Conservation (phyloP, 331 rosid species). For the Acacia concinna region DNA sequence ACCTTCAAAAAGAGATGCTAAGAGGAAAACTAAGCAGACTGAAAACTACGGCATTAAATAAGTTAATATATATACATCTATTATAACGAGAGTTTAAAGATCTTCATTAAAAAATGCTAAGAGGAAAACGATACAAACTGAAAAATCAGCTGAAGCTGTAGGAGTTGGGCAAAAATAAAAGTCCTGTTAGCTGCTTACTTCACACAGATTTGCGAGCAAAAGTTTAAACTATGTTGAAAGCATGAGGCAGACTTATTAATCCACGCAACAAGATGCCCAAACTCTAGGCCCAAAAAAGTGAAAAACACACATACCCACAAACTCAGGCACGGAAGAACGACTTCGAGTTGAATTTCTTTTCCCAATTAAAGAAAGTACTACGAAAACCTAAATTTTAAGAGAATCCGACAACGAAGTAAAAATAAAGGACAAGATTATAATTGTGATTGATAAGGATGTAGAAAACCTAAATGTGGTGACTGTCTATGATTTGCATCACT, state of each 20-base stretch:
- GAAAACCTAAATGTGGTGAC: neutral
- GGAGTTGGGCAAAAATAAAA: neutral
- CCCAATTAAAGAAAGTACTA: neutral
- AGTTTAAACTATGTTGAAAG: neutral
- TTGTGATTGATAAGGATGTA: neutral
- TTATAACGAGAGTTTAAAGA: neutral
- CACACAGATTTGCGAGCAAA: neutral
- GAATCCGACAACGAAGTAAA: neutral
- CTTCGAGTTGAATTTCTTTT: neutral
- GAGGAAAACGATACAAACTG: neutral
- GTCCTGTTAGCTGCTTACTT: neutral
- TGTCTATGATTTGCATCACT: neutral
- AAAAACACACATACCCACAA: neutral
- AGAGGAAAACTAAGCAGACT: neutral
- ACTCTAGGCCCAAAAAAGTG: neutral
- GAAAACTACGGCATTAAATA: neutral
- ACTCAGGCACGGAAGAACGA: neutral
- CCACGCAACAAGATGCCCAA: neutral
- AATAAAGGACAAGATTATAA: neutral
- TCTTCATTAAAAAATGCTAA: neutral
- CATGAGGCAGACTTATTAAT: neutral
- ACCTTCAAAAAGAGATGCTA: slow-evolving; percentile 2
- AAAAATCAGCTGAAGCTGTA: neutral
- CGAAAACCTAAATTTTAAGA: neutral
- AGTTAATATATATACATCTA: neutral